Conservation (phyloP, 2,329 filamentous ascomycete species). For the Cercospora sojina region DNA sequence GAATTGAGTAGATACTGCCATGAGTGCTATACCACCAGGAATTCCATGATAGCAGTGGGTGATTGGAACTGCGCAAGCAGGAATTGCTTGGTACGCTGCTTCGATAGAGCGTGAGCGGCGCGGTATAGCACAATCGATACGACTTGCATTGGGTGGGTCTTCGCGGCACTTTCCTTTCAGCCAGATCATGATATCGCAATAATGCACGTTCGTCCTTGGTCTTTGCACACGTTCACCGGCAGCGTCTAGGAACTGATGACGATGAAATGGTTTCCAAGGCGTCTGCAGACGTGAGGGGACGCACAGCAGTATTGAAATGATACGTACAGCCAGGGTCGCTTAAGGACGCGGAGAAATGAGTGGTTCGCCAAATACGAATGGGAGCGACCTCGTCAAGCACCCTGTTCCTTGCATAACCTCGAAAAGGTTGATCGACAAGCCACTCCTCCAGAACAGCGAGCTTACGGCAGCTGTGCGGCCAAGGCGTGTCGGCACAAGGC, state of each 20-base stretch:
- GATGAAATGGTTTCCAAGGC: conserved; percentile 5
- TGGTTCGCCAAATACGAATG: conserved; percentile 4
- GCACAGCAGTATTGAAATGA: conserved; percentile 20
- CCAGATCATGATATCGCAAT: neutral
- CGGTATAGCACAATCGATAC: neutral
- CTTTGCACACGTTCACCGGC: neutral
- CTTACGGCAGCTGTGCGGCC: conserved; percentile 9
- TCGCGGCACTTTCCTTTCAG: neutral
- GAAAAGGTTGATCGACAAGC: conserved; percentile 17
- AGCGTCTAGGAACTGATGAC: neutral
- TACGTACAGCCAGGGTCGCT: conserved; percentile 15
- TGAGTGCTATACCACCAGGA: neutral
- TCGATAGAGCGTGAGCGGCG: neutral
- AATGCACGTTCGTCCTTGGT: neutral
- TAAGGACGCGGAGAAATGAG: conserved; percentile 7
- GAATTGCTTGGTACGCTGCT: neutral
- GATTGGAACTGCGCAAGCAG: neutral
- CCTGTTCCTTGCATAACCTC: conserved; percentile 19
- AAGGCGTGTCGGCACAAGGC: neutral
- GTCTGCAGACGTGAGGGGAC: conserved; percentile 13
- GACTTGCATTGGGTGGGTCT: neutral
- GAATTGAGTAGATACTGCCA: neutral
- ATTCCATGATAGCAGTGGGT: neutral
- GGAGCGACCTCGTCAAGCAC: conserved; percentile 3
- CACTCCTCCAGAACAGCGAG: conserved; percentile 10